Conservation (phyloP, 306 rosid genomes). For the Corylus avellana region DNA sequence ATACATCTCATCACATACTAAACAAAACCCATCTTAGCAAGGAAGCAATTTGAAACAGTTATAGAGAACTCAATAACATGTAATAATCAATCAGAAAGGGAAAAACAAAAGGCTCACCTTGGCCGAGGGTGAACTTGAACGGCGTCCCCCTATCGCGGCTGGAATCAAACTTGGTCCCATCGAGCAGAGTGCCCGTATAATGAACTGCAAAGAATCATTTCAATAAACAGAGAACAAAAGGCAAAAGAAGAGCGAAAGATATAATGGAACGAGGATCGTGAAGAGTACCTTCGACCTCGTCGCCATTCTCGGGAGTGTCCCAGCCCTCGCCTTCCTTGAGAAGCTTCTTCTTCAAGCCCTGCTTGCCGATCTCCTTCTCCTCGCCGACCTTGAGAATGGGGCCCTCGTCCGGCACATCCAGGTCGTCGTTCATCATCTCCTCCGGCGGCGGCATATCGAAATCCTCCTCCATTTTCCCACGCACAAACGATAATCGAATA, state of each 20-base stretch:
- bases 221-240: neutral
- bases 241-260: neutral
- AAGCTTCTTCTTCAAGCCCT: constrained; percentile 89
- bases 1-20: neutral
- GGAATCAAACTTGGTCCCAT: constrained; percentile 91
- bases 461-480: constrained; percentile 59
- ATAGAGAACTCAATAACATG: too few species aligned
- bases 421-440: constrained; percentile 63
- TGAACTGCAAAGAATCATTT: constrained; percentile 52
- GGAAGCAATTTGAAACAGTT: neutral
- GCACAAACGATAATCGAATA: neutral
- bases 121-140: constrained; percentile 93
- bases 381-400: constrained; percentile 70
- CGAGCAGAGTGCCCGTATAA: constrained; percentile 87
- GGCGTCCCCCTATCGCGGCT: constrained; percentile 78
- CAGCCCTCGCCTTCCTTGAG: constrained; percentile 77
- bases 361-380: constrained; percentile 83
- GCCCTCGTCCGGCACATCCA: constrained; percentile 53
- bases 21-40: neutral
- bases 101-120: constrained; percentile 45
- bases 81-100: neutral
- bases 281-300: constrained; percentile 77
- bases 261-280: neutral
- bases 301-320: constrained; percentile 81
- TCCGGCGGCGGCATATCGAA: constrained; percentile 55